phyloP scores from a whole-genome alignment of 495 filamentous ascomycete species.

The Aspergillus leporis region DNA sequence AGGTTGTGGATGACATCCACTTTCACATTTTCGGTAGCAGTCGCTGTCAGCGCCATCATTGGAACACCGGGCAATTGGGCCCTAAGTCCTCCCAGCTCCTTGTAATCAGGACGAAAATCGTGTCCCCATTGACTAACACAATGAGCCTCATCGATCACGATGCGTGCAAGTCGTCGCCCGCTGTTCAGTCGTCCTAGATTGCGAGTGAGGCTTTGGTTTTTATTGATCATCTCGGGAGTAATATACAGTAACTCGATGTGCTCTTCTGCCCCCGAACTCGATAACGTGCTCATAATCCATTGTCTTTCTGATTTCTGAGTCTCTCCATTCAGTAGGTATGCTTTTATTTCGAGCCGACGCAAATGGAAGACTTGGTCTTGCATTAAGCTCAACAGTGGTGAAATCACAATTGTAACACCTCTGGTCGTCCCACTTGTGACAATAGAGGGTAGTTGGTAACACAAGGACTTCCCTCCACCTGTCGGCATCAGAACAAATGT shows the following conservation, averaged over 20 bases:
- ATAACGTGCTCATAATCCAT: slow-evolving; percentile 60
- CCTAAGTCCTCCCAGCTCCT: slow-evolving; percentile 73
- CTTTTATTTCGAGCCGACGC: slow-evolving; percentile 69
- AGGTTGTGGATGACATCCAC: slow-evolving; percentile 88
- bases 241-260: slow-evolving; percentile 85
- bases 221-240: slow-evolving; percentile 94
- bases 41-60: slow-evolving; percentile 92
- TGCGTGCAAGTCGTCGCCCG: slow-evolving; percentile 71
- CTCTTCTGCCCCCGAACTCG: slow-evolving; percentile 62
- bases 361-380: slow-evolving; percentile 90
- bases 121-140: slow-evolving; percentile 99
- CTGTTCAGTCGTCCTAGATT: slow-evolving; percentile 62
- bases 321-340: slow-evolving; percentile 78
- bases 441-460: slow-evolving; percentile 92
- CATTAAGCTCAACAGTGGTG: slow-evolving; percentile 95
- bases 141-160: slow-evolving; percentile 97
- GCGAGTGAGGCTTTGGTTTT: slow-evolving; percentile 62
- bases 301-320: slow-evolving; percentile 53
- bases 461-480: slow-evolving; percentile 93
- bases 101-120: slow-evolving; percentile 97
- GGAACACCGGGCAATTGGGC: slow-evolving; percentile 72
- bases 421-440: slow-evolving; percentile 76
- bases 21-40: slow-evolving; percentile 90
- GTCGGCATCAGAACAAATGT: slow-evolving; percentile 97
- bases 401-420: slow-evolving; percentile 90